A percentile compares a stretch with the other conserved stretches of the same genome.
Conservation (phyloP, 192 early-diverging fungal species). For the Dissophora ornata region DNA sequence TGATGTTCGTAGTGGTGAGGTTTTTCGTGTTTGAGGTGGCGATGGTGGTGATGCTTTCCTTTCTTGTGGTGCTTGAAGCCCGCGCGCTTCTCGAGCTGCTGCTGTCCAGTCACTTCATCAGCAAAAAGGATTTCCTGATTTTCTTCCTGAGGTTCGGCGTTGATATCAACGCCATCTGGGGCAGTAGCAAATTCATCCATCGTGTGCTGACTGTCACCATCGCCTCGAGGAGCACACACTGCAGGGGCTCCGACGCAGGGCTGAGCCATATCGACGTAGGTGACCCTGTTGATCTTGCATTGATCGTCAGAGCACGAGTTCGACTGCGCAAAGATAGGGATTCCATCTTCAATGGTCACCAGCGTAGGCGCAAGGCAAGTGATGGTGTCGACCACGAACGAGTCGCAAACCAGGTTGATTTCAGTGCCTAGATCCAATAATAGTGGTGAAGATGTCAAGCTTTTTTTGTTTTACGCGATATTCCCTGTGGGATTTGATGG, state of each 20-base stretch:
- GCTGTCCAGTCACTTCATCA: no score
- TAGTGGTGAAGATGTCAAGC: no score
- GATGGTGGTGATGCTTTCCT: not conserved
- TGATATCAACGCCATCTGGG: not conserved
- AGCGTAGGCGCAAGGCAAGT: not conserved
- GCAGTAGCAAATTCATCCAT: not conserved
- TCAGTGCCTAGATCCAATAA: conserved; percentile 13
- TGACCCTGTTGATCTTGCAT: not conserved
- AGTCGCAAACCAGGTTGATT: conserved; percentile 10
- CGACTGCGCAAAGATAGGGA: no score
- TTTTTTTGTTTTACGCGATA: no score
- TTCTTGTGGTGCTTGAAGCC: not conserved
- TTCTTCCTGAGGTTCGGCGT: not conserved
- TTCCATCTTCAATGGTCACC: no score
- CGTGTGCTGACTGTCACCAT: not conserved
- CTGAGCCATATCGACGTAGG: not conserved
- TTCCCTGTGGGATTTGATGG: no score
- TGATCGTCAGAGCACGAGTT: not conserved
- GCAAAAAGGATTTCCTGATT: no score
- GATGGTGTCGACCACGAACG: conserved; percentile 8
- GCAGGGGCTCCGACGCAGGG: not conserved
- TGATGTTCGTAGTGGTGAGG: not conserved
- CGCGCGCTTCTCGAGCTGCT: no score
- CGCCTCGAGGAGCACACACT: not conserved
- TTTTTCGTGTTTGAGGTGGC: conserved; percentile 6